Base-by-base conservation (phyloP, 768 basidiomycete genomes). In the Leucosporidium creatinivorum region DNA sequence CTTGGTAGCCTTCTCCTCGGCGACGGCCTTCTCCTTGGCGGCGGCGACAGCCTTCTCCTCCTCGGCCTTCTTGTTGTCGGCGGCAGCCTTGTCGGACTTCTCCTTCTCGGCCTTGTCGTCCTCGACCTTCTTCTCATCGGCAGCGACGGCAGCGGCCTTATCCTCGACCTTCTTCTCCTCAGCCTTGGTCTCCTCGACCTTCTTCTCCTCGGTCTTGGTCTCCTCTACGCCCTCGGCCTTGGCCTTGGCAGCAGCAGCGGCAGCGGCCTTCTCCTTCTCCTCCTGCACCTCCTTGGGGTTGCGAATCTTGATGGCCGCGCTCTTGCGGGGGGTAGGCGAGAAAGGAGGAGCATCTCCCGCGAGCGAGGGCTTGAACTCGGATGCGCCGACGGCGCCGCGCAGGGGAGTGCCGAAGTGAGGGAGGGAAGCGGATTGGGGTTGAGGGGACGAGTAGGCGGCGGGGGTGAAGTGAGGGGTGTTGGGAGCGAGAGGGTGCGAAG, bases 241-340 rank as follows among this genome's bases (percentile, higher is more conserved):
- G 7, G 23, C 56, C 56, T 19, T 23, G 23, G 25, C 49, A n/a
- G 49, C n/a, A 50, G 49, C 49, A 51, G 50, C 50, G 3, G 9
- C 50, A 51, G 57, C 36, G n/a, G 23, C 4, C 23, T 8, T 19
- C 50, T 47, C 25, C 59, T 61, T 50, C 59, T 61, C 28, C 25
- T 44, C 47, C 58, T 44, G 23, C 36, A 52, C 47, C 55, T 62
- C 69, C 51, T 60, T 60, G 18, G 70, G 70, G 56, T 72, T 72
- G 23, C 51, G 48, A 28, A 72, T 72, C 60, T 65, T 59, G 68
- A 72, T 69, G 62, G 71, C 71, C 6, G 62, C 56, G 25, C 59
- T 62, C 52, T 25, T 51, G 0, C 71, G 36, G 21, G 65, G 65
- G n/a, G 62, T 39, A 12, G 61, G 60, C 17, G 52, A 51, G 65